phyloP scores from a whole-genome alignment of 2,329 filamentous ascomycete species.

The Colletotrichum horii region DNA sequence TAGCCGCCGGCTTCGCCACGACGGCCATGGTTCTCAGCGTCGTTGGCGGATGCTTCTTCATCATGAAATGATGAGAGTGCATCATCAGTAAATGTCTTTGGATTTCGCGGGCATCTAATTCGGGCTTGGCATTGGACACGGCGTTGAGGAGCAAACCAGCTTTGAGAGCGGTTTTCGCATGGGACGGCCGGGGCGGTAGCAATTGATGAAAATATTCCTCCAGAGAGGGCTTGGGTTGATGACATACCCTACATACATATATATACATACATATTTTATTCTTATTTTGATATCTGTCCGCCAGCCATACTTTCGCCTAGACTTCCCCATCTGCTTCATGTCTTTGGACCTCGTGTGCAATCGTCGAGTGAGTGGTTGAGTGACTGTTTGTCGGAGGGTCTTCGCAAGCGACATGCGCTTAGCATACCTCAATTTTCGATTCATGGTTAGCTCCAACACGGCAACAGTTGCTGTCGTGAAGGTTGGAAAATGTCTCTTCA shows the following conservation, averaged over 20 bases:
- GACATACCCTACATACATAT: constrained; percentile 4
- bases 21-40: constrained; percentile 53
- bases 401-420: neutral
- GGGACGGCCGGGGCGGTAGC: neutral
- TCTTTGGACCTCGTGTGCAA: neutral
- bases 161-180: constrained; percentile 14
- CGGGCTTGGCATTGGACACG: neutral
- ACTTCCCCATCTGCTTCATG: neutral
- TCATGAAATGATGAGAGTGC: constrained; percentile 39
- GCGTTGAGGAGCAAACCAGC: neutral
- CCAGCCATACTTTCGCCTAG: neutral
- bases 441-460: neutral
- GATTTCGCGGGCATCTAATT: neutral
- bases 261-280: neutral
- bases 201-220: neutral
- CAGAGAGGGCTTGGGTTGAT: neutral
- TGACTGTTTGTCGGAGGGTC: neutral
- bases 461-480: constrained; percentile 1
- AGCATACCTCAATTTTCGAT: neutral
- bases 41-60: constrained; percentile 54
- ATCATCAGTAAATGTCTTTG: neutral
- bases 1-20: constrained; percentile 62
- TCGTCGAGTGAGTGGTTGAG: neutral
- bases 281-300: neutral
- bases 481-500: neutral